These are phyloP conservation scores for Hanseniaspora gamundiae DNA, from an alignment of 1,139 yeast species.

Conservation along the genomic window DNA sequence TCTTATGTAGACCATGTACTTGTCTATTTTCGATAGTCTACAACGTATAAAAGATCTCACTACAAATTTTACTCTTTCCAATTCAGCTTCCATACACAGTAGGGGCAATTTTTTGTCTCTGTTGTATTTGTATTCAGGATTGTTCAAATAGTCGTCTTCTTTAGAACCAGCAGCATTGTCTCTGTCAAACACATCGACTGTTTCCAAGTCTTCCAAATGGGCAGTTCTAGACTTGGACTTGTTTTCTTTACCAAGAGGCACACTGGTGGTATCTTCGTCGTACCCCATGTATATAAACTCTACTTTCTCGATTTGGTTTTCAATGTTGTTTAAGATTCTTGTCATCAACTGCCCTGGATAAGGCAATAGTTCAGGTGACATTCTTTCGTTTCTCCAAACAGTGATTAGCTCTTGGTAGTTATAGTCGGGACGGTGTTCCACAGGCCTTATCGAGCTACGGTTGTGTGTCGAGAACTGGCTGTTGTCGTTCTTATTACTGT, in stretches of 20 bases:
- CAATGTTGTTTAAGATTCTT: constrained; percentile 44
- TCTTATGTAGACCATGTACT: constrained; percentile 44
- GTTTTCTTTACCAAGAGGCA: not conserved
- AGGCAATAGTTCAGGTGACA: constrained; percentile 71
- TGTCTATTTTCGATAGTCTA: constrained; percentile 63
- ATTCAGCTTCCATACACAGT: constrained; percentile 80
- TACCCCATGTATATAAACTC: constrained; percentile 47
- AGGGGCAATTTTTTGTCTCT: constrained; percentile 63
- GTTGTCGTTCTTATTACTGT: constrained; percentile 6
- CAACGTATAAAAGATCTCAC: constrained; percentile 71
- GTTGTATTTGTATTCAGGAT: constrained; percentile 1
- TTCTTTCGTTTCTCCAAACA: constrained; percentile 75
- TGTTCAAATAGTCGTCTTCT: constrained; percentile 19
- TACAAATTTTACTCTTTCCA: constrained; percentile 74
- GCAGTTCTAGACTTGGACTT: not conserved
- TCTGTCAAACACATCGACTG: not conserved
- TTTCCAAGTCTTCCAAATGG: not conserved
- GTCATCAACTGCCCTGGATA: constrained; percentile 52
- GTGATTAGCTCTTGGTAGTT: constrained; percentile 33
- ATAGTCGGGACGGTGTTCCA: constrained; percentile 1
- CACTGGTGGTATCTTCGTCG: constrained; percentile 11
- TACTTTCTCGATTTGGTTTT: constrained; percentile 60
- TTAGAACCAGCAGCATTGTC: constrained; percentile 15
- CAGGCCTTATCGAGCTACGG: constrained; percentile 3
- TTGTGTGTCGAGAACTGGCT: constrained; percentile 10